Percentiles rank a stretch among this genome's conserved stretches.
These are phyloP conservation scores for Piper longum DNA, from an alignment of 164 flowering plant genomes.

Conservation along the genomic window DNA sequence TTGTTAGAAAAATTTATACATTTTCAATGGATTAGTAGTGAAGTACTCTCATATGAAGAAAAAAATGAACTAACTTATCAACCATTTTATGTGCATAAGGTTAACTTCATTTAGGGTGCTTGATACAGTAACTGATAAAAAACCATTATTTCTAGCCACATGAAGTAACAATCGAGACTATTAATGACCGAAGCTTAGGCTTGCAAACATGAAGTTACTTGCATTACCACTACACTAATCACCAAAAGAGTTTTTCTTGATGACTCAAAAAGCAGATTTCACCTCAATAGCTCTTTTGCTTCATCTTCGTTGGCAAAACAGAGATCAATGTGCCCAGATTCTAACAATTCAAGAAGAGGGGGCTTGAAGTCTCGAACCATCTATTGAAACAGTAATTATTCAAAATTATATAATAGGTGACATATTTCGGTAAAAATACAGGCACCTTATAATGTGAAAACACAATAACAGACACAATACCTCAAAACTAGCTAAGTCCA, in stretches of 20 bases:
- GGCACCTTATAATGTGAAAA: neutral
- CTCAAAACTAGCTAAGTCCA: slow-evolving; percentile 97
- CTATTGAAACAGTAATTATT: slow-evolving; percentile 20
- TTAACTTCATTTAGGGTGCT: too few relatives aligned
- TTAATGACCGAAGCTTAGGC: too few relatives aligned
- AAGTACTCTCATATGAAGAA: too few relatives aligned
- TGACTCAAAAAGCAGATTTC: neutral
- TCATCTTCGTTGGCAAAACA: slow-evolving; percentile 99
- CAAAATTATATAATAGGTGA: slow-evolving; percentile 4
- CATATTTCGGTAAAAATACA: neutral
- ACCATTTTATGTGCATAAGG: too few relatives aligned
- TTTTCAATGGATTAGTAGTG: too few relatives aligned
- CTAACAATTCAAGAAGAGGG: slow-evolving; percentile 53
- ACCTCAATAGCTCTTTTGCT: slow-evolving; percentile 76
- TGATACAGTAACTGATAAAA: too few relatives aligned
- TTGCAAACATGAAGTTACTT: too few relatives aligned
- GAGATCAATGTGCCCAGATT: slow-evolving; percentile 75
- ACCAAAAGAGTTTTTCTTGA: neutral
- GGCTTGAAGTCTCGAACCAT: slow-evolving; percentile 73
- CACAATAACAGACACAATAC: slow-evolving; percentile 17
- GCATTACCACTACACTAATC: too few relatives aligned
- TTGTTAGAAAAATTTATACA: too few relatives aligned
- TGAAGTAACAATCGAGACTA: too few relatives aligned
- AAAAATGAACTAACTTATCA: too few relatives aligned
- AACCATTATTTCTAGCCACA: too few relatives aligned